phyloP scores from a whole-genome alignment of 257 asterid genomes.

The Osmanthus fragrans region DNA sequence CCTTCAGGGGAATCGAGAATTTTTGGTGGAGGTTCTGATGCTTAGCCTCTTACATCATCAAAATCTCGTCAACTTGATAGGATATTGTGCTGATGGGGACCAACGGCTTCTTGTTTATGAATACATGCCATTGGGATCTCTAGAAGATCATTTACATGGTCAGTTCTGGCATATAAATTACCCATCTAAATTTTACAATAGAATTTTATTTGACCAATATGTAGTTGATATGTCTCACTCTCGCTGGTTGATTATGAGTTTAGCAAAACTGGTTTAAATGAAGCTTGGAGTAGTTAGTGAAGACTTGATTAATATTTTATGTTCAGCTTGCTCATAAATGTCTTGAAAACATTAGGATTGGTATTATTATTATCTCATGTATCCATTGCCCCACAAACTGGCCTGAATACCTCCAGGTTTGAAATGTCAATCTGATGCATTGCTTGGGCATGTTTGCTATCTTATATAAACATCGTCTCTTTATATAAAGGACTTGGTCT shows the following conservation, averaged over 20 bases:
- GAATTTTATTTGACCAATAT: background rate
- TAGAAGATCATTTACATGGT: conserved; percentile 99
- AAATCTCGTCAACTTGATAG: conserved; percentile 93
- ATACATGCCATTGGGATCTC: conserved; percentile 94
- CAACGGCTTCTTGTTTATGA: conserved; percentile 96
- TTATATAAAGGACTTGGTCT: too few relatives aligned
- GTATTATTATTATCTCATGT: too few relatives aligned
- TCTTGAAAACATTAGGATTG: background rate
- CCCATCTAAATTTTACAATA: conserved; percentile 7
- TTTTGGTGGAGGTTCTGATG: conserved; percentile 98
- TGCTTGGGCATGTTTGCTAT: too few relatives aligned
- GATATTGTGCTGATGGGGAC: conserved; percentile 98
- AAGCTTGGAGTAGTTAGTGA: background rate
- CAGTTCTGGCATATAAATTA: conserved; percentile 25
- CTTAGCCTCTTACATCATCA: conserved; percentile 94
- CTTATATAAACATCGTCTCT: too few relatives aligned
- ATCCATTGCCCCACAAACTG: too few relatives aligned
- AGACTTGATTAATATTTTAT: background rate
- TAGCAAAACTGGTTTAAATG: background rate
- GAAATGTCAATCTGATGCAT: too few relatives aligned
- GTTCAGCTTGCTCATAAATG: background rate
- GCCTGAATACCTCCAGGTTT: too few relatives aligned
- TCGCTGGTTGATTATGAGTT: background rate
- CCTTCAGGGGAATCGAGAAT: conserved; percentile 92
- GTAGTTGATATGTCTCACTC: background rate